phyloP scores from a whole-genome alignment of 192 early-diverging fungal species.

The Coemansia javaensis region DNA sequence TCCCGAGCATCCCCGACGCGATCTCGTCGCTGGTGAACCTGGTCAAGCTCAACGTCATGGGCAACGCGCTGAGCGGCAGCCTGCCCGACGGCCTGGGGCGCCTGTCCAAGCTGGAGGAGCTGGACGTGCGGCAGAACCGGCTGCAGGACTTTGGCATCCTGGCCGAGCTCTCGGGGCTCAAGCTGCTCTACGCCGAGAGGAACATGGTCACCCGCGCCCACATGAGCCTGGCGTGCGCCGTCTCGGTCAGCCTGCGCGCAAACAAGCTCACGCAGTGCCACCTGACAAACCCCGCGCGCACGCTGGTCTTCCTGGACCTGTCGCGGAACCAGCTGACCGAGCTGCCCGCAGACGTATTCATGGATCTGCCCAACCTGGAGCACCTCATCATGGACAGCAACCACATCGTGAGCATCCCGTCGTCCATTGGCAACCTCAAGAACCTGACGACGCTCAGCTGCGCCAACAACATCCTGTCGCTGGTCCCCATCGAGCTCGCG shows the following conservation, averaged over 20 bases:
- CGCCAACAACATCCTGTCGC: conserved; percentile 64
- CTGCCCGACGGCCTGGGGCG: conserved; percentile 60
- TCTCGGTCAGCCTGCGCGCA: conserved; percentile 56
- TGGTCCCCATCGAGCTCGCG: conserved; percentile 66
- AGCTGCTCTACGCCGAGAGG: conserved; percentile 65
- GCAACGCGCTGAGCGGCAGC: conserved; percentile 68
- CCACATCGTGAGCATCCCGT: conserved; percentile 63
- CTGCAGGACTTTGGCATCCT: conserved; percentile 64
- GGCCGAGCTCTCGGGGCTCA: conserved; percentile 54
- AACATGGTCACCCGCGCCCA: conserved; percentile 65
- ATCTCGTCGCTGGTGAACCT: conserved; percentile 65
- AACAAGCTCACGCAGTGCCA: conserved; percentile 69
- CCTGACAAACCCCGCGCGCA: conserved; percentile 45
- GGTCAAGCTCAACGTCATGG: conserved; percentile 59
- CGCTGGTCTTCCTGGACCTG: conserved; percentile 52
- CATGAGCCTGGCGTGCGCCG: conserved; percentile 55
- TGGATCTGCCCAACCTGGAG: conserved; percentile 54
- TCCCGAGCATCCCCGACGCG: conserved; percentile 64
- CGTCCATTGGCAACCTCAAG: conserved; percentile 54
- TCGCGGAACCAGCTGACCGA: conserved; percentile 68
- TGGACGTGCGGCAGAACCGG: conserved; percentile 79
- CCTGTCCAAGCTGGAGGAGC: conserved; percentile 57
- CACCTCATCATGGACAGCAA: conserved; percentile 65
- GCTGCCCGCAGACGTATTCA: conserved; percentile 59
- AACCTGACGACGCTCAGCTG: conserved; percentile 56